Base-by-base conservation (phyloP, 192 early-diverging fungal species). In the Coemansia reversa region DNA sequence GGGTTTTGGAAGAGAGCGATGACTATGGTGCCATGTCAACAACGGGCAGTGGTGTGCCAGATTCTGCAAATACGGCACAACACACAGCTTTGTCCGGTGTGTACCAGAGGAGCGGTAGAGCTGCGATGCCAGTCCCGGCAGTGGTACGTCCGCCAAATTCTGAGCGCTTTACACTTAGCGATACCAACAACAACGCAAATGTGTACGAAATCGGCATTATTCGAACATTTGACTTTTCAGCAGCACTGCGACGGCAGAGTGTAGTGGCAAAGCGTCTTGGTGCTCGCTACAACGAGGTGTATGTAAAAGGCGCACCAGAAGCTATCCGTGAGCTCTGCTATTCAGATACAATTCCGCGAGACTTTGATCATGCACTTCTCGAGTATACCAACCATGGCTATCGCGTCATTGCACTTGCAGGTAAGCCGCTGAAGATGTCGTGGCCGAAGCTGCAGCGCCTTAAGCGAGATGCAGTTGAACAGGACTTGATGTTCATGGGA, bases 281-380 rank as follows among this genome's bases (percentile, higher is more conserved):
- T 35, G 85, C 80, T 19, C 62, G 72, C 16, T 78, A 83, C 72
- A 83, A 75, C 66, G 75, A 83, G 56, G 88, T 95, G 6, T 99
- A 91, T 69, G 92, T 94, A 11, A 99, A 99, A 78, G 98, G 98
- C 6, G 98, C 98, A 3, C 98, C 98, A 4, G 98, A 99, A 73
- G 93, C 91, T 1, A 91, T 99, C 84, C 81, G 85, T 29, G 85
- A 91, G 42, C 91, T 99, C 51, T 99, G 98, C 69, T 73, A 65
- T 60, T 85, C 89, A 24, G 91, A 89, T 30, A 87, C 94, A 5
- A 58, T 99, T 18, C 98, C 98, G 0, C 64, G 74, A 8, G 90
- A 98, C 79, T 98, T 93, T 69, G 79, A 91, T 55, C 84, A 89
- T 53, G 81, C 84, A 27, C 84, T 99, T 16, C 76, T 88, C 29